phyloP scores from a whole-genome alignment of 257 asterid species.

The Plantago elongata region DNA sequence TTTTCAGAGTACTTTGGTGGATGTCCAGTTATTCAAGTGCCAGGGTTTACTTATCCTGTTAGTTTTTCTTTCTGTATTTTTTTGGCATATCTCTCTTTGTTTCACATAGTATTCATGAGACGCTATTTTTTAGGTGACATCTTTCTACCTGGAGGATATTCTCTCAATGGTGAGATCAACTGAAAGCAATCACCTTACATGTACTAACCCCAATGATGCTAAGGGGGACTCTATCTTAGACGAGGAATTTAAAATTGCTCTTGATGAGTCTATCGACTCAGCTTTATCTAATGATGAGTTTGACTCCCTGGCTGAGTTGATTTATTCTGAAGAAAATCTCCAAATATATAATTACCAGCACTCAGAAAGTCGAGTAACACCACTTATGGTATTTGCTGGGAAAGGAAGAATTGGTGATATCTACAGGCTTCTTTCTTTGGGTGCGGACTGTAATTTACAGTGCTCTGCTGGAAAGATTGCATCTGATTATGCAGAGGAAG shows the following conservation, averaged over 20 bases:
- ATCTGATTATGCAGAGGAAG: conserved; percentile 63
- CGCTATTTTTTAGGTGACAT: conserved; percentile 51
- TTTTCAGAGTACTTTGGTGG: conserved; percentile 84
- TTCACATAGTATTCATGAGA: conserved; percentile 10
- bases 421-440: conserved; percentile 84
- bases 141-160: conserved; percentile 80
- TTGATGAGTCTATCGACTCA: conserved; percentile 75
- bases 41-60: conserved; percentile 92
- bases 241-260: conserved; percentile 57
- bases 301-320: conserved; percentile 61
- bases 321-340: conserved; percentile 53
- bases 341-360: conserved; percentile 64
- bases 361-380: conserved; percentile 65
- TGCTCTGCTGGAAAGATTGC: conserved; percentile 63
- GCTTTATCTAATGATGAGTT: conserved; percentile 66
- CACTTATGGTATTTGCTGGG: conserved; percentile 79
- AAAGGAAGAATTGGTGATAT: conserved; percentile 75
- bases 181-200: conserved; percentile 28
- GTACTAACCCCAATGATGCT: conserved; percentile 22
- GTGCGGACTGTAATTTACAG: conserved; percentile 53
- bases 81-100: conserved; percentile 12
- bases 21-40: conserved; percentile 84
- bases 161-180: conserved; percentile 53
- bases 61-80: conserved; percentile 18
- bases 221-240: conserved; percentile 36